Evolutionary conservation across 805 yeast genomes (phyloP), one percentile per base, ranked within the genome.

Genomic region (Pichia eremophila): DNA sequence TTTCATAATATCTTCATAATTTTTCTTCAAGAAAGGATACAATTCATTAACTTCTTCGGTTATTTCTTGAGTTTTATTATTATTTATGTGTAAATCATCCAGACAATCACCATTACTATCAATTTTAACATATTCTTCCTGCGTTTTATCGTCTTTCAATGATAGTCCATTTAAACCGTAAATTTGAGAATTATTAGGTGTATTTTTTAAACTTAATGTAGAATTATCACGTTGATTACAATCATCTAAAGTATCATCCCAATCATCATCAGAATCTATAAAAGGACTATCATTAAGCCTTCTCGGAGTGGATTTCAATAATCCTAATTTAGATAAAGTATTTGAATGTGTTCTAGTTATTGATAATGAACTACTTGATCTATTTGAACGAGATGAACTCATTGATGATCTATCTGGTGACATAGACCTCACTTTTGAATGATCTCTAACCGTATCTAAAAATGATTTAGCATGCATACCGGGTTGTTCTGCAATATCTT

Each of bases 21-120:
- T 63, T 2, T 56, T 39, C 43, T 54, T 57, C 29, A 63, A 50
- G 46, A 55, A 57, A 8, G 65, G 61, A 39, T 57, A 56, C 12
- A 48, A 42, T 36, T 47, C 47, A 18, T 53, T 56, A 9, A 44
- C 50, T 35, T 54, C 54, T 64, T 88, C 96, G 6, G 25, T 5
- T 19, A 27, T 29, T 29, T 29, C 32, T 29, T 29, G 11, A 29
- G 32, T 25, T 32, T 47, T 40, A 6, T 34, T 34, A 34, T 15
- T 29, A 29, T 12, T 6, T 2, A 45, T 27, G 12, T 36, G 31
- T 22, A 22, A 22, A 22, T 22, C 25, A 22, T 22, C 25, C 6
- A 22, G 25, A 5, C 25, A 22, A 22, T 43, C 46, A 28, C 28
- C 48, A 8, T 42, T 46, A 22, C 19, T 35, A n/a, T 19, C 25